Conservation (phyloP, 495 filamentous ascomycete species). For the Penicillium subrubescens region DNA sequence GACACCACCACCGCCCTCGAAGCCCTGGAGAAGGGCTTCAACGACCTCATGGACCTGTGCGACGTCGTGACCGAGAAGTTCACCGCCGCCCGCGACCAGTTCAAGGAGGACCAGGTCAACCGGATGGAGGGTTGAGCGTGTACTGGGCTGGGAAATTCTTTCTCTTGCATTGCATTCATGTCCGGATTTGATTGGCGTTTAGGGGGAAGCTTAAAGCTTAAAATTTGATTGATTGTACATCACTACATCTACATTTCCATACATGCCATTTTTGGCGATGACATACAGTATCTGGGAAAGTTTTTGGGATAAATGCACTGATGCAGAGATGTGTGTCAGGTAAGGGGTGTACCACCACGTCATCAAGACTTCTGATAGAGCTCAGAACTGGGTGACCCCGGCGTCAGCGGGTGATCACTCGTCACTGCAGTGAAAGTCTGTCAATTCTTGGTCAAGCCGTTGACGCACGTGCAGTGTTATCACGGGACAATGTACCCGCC, state of each 20-base stretch:
- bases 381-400: not conserved
- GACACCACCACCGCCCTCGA: constrained; percentile 79
- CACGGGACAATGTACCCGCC: not conserved
- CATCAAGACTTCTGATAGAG: not conserved
- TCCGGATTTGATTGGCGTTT: constrained; percentile 18
- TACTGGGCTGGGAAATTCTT: not conserved
- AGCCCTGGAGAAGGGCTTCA: constrained; percentile 85
- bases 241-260: not conserved
- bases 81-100: constrained; percentile 63
- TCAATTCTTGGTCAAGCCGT: not conserved
- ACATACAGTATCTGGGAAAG: not conserved
- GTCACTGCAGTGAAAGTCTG: not conserved
- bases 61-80: constrained; percentile 91
- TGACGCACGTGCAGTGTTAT: not conserved
- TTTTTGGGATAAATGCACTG: not conserved
- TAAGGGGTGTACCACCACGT: not conserved
- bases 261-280: not conserved
- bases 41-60: constrained; percentile 85
- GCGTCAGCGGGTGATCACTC: not conserved
- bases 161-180: constrained; percentile 18
- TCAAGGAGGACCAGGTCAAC: constrained; percentile 48
- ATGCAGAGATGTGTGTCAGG: not conserved
- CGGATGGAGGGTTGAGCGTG: constrained; percentile 38
- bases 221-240: not conserved
- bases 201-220: constrained; percentile 15